Evolutionary conservation across 495 filamentous ascomycete species (phyloP), one percentile per base, ranked within the genome.

Genomic region (Aspergillus bertholletiae): DNA sequence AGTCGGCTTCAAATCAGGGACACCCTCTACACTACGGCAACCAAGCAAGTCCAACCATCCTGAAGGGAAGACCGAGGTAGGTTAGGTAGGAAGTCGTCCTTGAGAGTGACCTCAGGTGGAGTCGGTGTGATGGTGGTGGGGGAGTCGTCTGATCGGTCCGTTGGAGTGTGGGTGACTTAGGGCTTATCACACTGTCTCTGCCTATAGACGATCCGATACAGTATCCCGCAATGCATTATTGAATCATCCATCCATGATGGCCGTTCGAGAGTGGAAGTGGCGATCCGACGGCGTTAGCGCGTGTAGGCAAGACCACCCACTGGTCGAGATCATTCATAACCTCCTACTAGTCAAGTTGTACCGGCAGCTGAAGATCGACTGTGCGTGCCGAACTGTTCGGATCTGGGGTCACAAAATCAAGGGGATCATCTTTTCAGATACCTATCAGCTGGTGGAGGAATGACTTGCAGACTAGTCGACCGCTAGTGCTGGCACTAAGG

Each of bases 111-210:
- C 20, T 21, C 21, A 35, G 18, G 49, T 43, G 40, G 30, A 45
- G 46, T 32, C 46, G 37, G 44, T 54, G 41, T 51, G 54, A 54
- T 60, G 51, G 58, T 51, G 51, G 50, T 41, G 45, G 5, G 20
- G 18, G 23, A 47, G 58, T 61, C 58, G 54, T 46, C 58, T 61
- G 58, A 61, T 56, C 54, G 41, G 6, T 37, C 49, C 48, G 51
- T 48, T 55, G 47, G n/a, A 48, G 34, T 28, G 51, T 24, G 35
- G 52, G 24, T 35, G 21, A 30, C 46, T 49, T n/a, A 8, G 27
- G 40, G 35, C 11, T 30, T 35, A 44, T 54, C 52, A 55, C 17
- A 49, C 20, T 44, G 28, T 49, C 34, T n/a, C 22, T 30, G 18
- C 15, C 35, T 21, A 49, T n/a, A n/a, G n/a, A n/a, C n/a, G n/a